A percentile compares a stretch with the other conserved stretches of the same genome.
These are phyloP conservation scores for Pythium insidiosum DNA, from an alignment of 352 stramenopile species.

Conservation along the genomic window DNA sequence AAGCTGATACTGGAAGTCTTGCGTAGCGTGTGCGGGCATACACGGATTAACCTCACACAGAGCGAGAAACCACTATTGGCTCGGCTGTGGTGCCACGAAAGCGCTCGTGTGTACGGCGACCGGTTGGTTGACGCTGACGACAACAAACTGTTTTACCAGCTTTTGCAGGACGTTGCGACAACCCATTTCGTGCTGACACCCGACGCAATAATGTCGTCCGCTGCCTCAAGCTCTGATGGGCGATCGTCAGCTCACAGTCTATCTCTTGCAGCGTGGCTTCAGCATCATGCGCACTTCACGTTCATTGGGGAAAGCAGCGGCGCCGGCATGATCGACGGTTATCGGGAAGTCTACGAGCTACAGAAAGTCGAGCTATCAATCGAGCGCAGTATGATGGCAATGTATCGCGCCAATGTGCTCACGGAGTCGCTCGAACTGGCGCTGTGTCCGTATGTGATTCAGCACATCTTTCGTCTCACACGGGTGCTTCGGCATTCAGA, in stretches of 20 bases:
- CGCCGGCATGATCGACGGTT: slow-evolving; percentile 29
- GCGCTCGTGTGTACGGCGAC: slow-evolving; percentile 40
- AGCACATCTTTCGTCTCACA: slow-evolving; percentile 40
- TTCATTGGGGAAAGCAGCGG: slow-evolving; percentile 44
- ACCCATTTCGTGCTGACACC: slow-evolving; percentile 32
- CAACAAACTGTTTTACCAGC: slow-evolving; percentile 25
- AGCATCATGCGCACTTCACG: slow-evolving; percentile 39
- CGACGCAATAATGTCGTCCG: slow-evolving; percentile 24
- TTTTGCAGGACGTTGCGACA: slow-evolving; percentile 35
- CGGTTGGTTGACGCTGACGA: slow-evolving; percentile 30
- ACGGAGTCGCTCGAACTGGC: slow-evolving; percentile 37
- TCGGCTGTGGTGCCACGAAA: slow-evolving; percentile 72
- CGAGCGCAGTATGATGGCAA: slow-evolving; percentile 49
- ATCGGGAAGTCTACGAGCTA: slow-evolving; percentile 48
- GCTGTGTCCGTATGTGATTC: slow-evolving; percentile 43
- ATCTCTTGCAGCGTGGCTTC: slow-evolving; percentile 21
- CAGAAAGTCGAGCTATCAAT: slow-evolving; percentile 40
- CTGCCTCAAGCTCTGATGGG: background rate
- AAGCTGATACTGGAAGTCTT: slow-evolving; percentile 38
- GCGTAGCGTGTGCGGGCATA: slow-evolving; percentile 30
- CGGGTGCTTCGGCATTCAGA: slow-evolving; percentile 30
- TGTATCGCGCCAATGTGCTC: slow-evolving; percentile 22
- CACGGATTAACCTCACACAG: slow-evolving; percentile 18
- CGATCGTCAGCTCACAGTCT: background rate
- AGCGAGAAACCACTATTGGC: slow-evolving; percentile 41